These are phyloP conservation scores for Cryptosporidium canis DNA, from an alignment of 169 alveolate species.

Conservation along the genomic window DNA sequence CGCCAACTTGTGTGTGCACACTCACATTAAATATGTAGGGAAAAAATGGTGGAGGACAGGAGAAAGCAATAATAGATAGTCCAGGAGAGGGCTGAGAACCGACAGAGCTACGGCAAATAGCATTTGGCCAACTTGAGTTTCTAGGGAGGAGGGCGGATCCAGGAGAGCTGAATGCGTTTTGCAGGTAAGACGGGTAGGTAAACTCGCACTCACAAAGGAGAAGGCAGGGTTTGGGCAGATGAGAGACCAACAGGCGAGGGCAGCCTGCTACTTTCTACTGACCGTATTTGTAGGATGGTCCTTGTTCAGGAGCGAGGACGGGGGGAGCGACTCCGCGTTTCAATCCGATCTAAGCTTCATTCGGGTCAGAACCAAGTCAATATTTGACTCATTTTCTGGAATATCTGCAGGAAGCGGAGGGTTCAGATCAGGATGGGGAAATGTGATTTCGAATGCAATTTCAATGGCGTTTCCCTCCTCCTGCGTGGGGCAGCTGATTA, in stretches of 20 bases:
- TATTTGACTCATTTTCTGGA: constrained; percentile 21
- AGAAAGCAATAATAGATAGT: neutral
- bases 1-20: constrained; percentile 28
- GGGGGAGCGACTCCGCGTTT: neutral
- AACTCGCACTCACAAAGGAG: neutral
- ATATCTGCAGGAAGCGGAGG: neutral
- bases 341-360: neutral
- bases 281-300: neutral
- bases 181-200: neutral
- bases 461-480: constrained; percentile 59
- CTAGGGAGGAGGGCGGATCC: neutral
- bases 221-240: neutral
- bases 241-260: neutral
- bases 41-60: neutral
- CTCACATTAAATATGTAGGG: constrained; percentile 29
- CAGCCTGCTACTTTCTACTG: neutral
- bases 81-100: neutral
- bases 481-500: constrained; percentile 42
- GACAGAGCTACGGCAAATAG: neutral
- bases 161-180: too few species aligned
- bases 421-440: constrained; percentile 67
- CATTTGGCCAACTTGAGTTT: neutral
- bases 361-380: constrained; percentile 15
- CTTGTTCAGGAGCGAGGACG: neutral
- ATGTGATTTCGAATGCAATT: constrained; percentile 52